A percentile compares a stretch with the other conserved stretches of the same genome.
Evolutionary conservation across 352 stramenopile genomes (phyloP).

Genomic region (Saprolegnia diclina): DNA sequence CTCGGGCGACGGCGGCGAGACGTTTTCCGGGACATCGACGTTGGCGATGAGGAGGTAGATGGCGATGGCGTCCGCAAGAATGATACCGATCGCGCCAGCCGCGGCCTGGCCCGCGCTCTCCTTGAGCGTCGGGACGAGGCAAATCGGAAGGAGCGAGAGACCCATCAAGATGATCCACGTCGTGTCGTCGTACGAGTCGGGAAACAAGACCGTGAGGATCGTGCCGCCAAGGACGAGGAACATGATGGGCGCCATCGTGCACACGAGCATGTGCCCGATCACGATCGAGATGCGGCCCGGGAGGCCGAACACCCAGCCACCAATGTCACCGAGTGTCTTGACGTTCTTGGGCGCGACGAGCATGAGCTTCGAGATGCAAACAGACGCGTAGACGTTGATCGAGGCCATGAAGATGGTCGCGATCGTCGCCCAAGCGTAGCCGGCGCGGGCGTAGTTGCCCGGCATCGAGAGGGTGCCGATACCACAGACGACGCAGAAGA

Average conservation of each 20-base stretch:
- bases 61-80: conserved; percentile 51
- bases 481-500: conserved; percentile 52
- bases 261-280: conserved; percentile 36
- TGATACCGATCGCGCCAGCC: conserved; percentile 50
- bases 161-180: conserved; percentile 68
- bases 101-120: conserved; percentile 55
- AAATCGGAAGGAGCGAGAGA: conserved; percentile 42
- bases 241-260: conserved; percentile 39
- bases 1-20: conserved; percentile 20
- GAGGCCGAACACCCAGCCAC: conserved; percentile 47
- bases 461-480: conserved; percentile 69
- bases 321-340: conserved; percentile 55
- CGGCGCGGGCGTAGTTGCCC: conserved; percentile 58
- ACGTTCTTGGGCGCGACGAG: conserved; percentile 45
- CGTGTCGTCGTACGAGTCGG: conserved; percentile 38
- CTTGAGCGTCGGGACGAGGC: conserved; percentile 54
- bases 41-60: conserved; percentile 16
- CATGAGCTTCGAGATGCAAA: conserved; percentile 51
- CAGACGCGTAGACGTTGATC: conserved; percentile 59
- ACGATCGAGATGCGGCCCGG: conserved; percentile 34
- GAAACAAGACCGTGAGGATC: conserved; percentile 49
- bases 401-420: conserved; percentile 60
- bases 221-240: conserved; percentile 27
- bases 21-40: background rate
- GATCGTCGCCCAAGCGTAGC: conserved; percentile 40